phyloP scores from a whole-genome alignment of 2,329 filamentous ascomycete genomes.

The Xylaria multiplex region DNA sequence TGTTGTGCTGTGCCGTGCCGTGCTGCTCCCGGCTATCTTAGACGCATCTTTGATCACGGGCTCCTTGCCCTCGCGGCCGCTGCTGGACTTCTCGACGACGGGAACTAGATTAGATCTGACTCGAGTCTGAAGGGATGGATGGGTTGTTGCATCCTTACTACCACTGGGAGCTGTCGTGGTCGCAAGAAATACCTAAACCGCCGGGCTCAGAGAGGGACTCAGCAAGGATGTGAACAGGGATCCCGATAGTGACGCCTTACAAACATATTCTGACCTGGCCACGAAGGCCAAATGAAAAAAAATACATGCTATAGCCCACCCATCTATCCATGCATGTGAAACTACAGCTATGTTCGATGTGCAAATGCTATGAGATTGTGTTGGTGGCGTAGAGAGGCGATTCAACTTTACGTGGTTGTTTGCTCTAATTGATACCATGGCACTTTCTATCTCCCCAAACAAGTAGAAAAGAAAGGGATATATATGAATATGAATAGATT shows the following conservation, averaged over 20 bases:
- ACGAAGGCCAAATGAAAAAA: constrained; percentile 2
- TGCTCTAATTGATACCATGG: no score
- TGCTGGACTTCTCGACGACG: background rate
- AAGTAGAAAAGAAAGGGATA: no score
- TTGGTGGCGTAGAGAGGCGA: background rate
- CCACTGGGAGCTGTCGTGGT: background rate
- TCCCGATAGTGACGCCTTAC: background rate
- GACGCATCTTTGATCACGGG: constrained; percentile 1
- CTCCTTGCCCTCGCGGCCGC: background rate
- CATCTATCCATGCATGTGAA: background rate
- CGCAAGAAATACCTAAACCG: background rate
- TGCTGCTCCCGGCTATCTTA: background rate
- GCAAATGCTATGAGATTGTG: background rate
- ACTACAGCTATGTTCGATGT: background rate
- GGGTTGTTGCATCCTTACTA: background rate
- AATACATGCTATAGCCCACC: constrained; percentile 12
- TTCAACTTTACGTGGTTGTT: background rate
- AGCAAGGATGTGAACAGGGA: background rate
- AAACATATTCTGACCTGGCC: background rate
- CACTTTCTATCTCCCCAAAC: no score
- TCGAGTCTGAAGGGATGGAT: constrained; percentile 2
- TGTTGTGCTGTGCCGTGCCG: constrained; percentile 12
- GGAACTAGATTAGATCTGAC: background rate
- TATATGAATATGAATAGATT: no score
- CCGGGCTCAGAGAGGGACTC: background rate